A percentile compares a stretch with the other conserved stretches of the same genome.
These are phyloP conservation scores for Tolypocladium pustulatum DNA, from an alignment of 2,329 filamentous ascomycete genomes.

Conservation along the genomic window DNA sequence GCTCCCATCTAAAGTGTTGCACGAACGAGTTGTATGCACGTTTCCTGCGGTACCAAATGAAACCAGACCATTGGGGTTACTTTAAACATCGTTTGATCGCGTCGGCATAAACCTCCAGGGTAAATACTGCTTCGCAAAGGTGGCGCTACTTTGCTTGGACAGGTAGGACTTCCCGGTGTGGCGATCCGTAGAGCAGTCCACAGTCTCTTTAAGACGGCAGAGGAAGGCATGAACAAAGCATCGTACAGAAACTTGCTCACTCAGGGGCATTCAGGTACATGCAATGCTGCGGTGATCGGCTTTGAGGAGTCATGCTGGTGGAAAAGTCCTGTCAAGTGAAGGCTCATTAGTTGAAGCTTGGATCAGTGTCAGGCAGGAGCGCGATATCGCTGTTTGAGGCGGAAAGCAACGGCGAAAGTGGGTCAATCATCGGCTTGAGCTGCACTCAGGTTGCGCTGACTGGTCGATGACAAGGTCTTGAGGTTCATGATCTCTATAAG, in stretches of 20 bases:
- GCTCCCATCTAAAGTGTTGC: background rate
- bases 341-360: background rate
- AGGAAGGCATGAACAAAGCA: background rate
- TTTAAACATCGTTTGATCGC: conserved; percentile 24
- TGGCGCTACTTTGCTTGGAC: conserved; percentile 14
- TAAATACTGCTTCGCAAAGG: conserved; percentile 11
- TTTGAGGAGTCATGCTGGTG: conserved; percentile 2
- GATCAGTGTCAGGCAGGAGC: background rate
- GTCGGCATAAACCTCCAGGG: conserved; percentile 23
- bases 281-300: background rate
- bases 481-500: background rate
- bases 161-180: conserved; percentile 4
- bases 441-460: background rate
- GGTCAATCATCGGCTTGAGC: background rate
- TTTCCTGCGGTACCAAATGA: conserved; percentile 41
- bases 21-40: conserved; percentile 3
- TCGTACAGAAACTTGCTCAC: background rate
- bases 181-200: background rate
- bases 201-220: background rate
- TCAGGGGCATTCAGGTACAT: background rate
- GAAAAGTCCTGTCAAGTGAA: background rate
- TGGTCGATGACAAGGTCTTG: background rate
- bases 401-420: background rate
- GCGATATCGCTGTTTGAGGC: background rate
- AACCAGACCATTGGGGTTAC: conserved; percentile 30